Evolutionary conservation across 371 early-diverging fungal species (phyloP).

Genomic region (Cokeromyces recurvatus): DNA sequence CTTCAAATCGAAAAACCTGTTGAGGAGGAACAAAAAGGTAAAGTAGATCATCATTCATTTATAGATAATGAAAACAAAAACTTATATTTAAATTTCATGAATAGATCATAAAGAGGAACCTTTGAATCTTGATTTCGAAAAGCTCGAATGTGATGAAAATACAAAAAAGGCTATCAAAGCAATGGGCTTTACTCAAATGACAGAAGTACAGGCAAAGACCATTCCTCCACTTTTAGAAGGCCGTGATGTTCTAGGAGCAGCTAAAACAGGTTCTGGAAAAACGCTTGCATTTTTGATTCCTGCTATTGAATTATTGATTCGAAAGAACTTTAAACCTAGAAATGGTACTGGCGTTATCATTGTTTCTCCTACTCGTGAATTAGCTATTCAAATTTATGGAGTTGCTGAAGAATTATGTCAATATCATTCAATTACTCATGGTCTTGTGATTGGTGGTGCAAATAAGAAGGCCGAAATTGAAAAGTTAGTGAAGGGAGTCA

Average conservation of each 20-base stretch:
- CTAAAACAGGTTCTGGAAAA: constrained; percentile 99
- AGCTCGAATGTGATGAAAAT: constrained; percentile 60
- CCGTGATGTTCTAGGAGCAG: constrained; percentile 97
- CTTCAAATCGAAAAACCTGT: constrained; percentile 18
- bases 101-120: constrained; percentile 15
- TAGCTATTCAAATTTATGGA: constrained; percentile 98
- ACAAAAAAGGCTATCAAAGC: constrained; percentile 84
- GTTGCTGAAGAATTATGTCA: constrained; percentile 93
- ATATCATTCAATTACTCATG: constrained; percentile 82
- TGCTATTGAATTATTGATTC: constrained; percentile 85
- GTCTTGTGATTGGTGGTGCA: constrained; percentile 96
- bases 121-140: constrained; percentile 55
- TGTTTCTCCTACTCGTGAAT: constrained; percentile 99
- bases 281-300: constrained; percentile 98
- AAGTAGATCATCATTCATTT: no score
- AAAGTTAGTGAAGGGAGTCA: constrained; percentile 91
- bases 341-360: constrained; percentile 96
- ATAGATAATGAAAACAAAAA: no score
- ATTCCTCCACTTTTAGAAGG: constrained; percentile 95
- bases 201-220: constrained; percentile 95
- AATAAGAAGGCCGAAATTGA: constrained; percentile 95
- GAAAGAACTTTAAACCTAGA: constrained; percentile 87
- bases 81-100: no score
- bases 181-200: constrained; percentile 95
- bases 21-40: constrained; percentile 13